A percentile compares a stretch with the other conserved stretches of the same genome.
Conservation (phyloP, 768 basidiomycete species). For the Amanita molliuscula region DNA sequence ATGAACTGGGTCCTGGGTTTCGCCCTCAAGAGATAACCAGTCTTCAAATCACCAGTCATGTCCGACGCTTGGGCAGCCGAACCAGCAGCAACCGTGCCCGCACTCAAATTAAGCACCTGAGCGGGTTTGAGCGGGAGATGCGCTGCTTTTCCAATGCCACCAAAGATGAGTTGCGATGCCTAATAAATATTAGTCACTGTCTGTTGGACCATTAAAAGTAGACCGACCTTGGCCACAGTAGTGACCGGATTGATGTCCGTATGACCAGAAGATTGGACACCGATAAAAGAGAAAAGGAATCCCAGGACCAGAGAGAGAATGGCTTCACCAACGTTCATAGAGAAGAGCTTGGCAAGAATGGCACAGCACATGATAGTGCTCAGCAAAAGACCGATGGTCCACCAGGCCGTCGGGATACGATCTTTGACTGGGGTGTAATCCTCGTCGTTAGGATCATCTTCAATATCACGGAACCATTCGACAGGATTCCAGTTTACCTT, state of each 20-base stretch:
- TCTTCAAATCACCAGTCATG: conserved; percentile 62
- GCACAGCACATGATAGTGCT: conserved; percentile 40
- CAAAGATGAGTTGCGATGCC: conserved; percentile 57
- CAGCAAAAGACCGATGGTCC: conserved; percentile 37
- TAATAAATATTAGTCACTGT: conserved; percentile 7
- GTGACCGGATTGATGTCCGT: conserved; percentile 57
- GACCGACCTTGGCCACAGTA: conserved; percentile 40
- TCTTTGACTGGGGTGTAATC: conserved; percentile 42
- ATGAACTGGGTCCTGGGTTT: conserved; percentile 56
- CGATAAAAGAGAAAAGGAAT: conserved; percentile 61
- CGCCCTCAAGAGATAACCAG: conserved; percentile 57
- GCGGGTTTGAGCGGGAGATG: conserved; percentile 22
- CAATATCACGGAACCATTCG: conserved; percentile 18
- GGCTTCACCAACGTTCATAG: conserved; percentile 48
- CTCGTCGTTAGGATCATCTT: conserved; percentile 29
- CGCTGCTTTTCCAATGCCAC: conserved; percentile 44
- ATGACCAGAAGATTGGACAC: conserved; percentile 46
- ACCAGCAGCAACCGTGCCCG: conserved; percentile 43
- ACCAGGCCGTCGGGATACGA: conserved; percentile 46
- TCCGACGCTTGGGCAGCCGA: conserved; percentile 49
- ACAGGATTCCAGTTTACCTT: conserved; percentile 16
- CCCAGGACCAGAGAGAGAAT: conserved; percentile 48
- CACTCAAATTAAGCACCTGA: conserved; percentile 37
- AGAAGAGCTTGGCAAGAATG: conserved; percentile 43
- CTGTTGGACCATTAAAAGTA: not conserved